Evolutionary conservation across 257 asterid species (phyloP), one percentile per base, ranked within the genome.

Genomic region (Solanum etuberosum): DNA sequence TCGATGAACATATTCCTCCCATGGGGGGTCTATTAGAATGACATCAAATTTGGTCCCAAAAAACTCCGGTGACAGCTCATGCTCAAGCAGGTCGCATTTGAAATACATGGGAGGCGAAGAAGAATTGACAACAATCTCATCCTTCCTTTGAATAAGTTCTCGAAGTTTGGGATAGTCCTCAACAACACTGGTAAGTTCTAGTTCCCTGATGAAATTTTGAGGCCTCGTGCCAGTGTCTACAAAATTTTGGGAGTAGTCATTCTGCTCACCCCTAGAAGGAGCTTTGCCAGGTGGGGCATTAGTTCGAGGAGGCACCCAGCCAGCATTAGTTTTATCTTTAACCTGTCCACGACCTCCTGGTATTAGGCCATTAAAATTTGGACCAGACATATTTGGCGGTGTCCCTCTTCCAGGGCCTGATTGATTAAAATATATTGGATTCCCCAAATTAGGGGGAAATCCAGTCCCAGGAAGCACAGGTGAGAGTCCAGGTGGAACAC

Each of bases 211-310:
- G 90, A 92, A 97, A 89, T 97, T 97, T 91, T 97, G 99, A 10
- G 99, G 99, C 54, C 99, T 93, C 97, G 94, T 93, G 78, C 99
- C 99, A 35, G 99, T 97, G 94, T 97, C 99, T 25, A 97, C 99
- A 92, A 97, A 97, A 91, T 97, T 97, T 90, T 97, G 99, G 81
- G 99, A 97, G 91, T 97, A 97, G 90, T 97, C 99, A 91, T 97
- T 97, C 90, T 97, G 99, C 92, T 97, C 99, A 67, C 99, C 99
- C 90, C 99, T 92, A 13, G 99, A 97, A 32, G 99, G 99, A 91
- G 99, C 99, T 92, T 95, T 97, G 27, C 99, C 99, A 84, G 93
- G 95, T 5, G 96, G 96, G 23, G 92, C 95, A 86, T 89, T 92
- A 63, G 86, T 92, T 89, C 98, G 93, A 83, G 37, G 84, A 78